Percentiles rank a stretch among this genome's conserved stretches.
These are phyloP conservation scores for Suillus sp. DNA, from an alignment of 768 basidiomycete species.

Conservation along the genomic window DNA sequence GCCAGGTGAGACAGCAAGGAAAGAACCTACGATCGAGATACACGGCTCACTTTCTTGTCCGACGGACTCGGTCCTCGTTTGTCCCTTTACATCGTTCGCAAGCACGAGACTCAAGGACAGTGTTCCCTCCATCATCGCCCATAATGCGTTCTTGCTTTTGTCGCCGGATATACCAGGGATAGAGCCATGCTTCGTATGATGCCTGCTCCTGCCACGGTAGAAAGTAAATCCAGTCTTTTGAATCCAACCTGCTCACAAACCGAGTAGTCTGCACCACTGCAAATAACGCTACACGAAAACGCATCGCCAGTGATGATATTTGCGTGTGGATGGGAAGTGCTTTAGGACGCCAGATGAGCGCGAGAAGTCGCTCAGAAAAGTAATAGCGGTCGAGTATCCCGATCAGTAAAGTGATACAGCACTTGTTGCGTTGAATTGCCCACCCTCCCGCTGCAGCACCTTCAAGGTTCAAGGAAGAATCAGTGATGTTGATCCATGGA, in stretches of 20 bases:
- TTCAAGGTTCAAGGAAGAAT: constrained; percentile 79
- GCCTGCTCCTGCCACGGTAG: constrained; percentile 70
- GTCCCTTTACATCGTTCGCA: constrained; percentile 41
- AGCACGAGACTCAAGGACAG: constrained; percentile 56
- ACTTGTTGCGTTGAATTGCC: constrained; percentile 17
- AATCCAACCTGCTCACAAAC: constrained; percentile 62
- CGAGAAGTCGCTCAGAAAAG: constrained; percentile 73
- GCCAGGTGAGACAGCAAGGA: background rate
- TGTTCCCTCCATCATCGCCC: constrained; percentile 78
- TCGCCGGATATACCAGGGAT: constrained; percentile 56
- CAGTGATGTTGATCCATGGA: constrained; percentile 67
- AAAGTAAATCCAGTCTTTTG: constrained; percentile 77
- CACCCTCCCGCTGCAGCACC: constrained; percentile 81
- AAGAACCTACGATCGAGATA: constrained; percentile 71
- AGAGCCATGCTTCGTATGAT: constrained; percentile 76
- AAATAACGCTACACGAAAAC: constrained; percentile 63
- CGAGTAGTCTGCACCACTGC: constrained; percentile 73
- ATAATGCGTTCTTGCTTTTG: constrained; percentile 53
- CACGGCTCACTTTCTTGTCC: constrained; percentile 41
- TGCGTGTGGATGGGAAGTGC: constrained; percentile 56
- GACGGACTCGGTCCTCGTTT: constrained; percentile 20
- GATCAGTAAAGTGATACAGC: constrained; percentile 7
- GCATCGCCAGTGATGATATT: constrained; percentile 71
- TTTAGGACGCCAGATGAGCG: constrained; percentile 56
- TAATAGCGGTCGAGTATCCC: constrained; percentile 54